phyloP scores from a whole-genome alignment of 2,329 filamentous ascomycete species.

The Fusarium pininemorale region DNA sequence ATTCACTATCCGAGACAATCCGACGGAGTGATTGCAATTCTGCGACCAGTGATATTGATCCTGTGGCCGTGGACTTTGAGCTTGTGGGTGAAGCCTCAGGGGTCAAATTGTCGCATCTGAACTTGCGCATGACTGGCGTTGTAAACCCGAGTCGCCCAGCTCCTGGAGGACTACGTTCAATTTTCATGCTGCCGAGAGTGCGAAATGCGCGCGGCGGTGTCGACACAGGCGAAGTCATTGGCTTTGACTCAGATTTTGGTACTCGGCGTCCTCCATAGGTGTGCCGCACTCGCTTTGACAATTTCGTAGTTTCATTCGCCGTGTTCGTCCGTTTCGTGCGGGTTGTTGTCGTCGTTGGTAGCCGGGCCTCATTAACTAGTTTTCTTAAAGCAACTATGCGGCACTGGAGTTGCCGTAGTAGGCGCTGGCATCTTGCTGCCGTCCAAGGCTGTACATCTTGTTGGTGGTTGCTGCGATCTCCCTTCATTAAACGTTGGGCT shows the following conservation, averaged over 20 bases:
- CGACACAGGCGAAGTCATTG: not conserved
- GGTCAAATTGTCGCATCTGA: conserved; percentile 35
- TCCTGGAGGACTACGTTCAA: conserved; percentile 37
- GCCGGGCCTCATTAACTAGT: conserved; percentile 40
- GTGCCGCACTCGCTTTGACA: conserved; percentile 42
- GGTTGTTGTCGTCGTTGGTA: not conserved
- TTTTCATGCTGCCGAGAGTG: conserved; percentile 45
- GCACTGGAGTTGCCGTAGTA: conserved; percentile 58
- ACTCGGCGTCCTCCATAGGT: conserved; percentile 43
- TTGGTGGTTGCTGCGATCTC: not conserved
- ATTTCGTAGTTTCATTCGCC: not conserved
- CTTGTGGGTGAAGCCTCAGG: not conserved
- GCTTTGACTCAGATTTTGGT: not conserved
- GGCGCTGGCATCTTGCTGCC: conserved; percentile 56
- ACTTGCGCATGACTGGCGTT: conserved; percentile 43
- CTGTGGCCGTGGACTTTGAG: not conserved
- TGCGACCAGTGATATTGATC: conserved; percentile 21
- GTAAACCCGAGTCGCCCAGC: conserved; percentile 42
- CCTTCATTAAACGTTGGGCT: conserved; percentile 23
- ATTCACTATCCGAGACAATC: conserved; percentile 35
- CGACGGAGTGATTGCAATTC: conserved; percentile 40
- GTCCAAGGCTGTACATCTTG: conserved; percentile 54
- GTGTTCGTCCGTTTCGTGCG: conserved; percentile 36
- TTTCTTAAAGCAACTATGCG: conserved; percentile 53
- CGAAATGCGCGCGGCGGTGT: conserved; percentile 44